Conservation (phyloP, 208 protist species). For the Trypanosoma theileri region DNA sequence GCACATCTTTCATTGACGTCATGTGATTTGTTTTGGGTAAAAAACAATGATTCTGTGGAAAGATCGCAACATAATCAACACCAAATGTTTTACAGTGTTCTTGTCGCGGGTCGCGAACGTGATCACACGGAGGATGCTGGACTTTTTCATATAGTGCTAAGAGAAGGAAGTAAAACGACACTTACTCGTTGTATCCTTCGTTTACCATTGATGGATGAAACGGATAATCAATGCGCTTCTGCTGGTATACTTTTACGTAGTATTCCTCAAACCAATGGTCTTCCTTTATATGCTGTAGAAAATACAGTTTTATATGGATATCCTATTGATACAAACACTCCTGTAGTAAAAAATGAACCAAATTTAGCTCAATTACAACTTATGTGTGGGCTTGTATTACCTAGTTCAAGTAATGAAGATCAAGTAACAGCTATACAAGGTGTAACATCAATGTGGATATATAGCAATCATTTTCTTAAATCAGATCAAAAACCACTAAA, state of each 20-base stretch:
- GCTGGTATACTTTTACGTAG: conserved; percentile 20
- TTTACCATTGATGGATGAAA: conserved; percentile 4
- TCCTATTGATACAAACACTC: background rate
- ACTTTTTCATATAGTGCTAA: conserved; percentile 20
- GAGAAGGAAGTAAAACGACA: conserved; percentile 19
- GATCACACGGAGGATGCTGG: conserved; percentile 2
- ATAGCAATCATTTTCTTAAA: conserved; percentile 22
- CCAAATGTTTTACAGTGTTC: background rate
- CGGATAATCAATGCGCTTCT: background rate
- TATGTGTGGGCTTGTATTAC: conserved; percentile 25
- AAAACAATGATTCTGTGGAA: background rate
- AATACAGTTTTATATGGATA: conserved; percentile 26
- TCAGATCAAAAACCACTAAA: background rate
- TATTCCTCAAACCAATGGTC: background rate
- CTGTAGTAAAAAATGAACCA: background rate
- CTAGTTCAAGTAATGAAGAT: background rate
- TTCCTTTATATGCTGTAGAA: conserved; percentile 26
- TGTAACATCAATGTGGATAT: conserved; percentile 20
- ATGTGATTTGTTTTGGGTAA: conserved; percentile 28
- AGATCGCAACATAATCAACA: background rate
- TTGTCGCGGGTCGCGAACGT: background rate
- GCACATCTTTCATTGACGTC: conserved; percentile 12
- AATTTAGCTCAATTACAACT: too few species aligned
- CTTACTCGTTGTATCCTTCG: conserved; percentile 21
- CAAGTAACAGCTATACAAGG: background rate